Evolutionary conservation across 805 yeast genomes (phyloP).

Genomic region (Babjeviella inositovora): DNA sequence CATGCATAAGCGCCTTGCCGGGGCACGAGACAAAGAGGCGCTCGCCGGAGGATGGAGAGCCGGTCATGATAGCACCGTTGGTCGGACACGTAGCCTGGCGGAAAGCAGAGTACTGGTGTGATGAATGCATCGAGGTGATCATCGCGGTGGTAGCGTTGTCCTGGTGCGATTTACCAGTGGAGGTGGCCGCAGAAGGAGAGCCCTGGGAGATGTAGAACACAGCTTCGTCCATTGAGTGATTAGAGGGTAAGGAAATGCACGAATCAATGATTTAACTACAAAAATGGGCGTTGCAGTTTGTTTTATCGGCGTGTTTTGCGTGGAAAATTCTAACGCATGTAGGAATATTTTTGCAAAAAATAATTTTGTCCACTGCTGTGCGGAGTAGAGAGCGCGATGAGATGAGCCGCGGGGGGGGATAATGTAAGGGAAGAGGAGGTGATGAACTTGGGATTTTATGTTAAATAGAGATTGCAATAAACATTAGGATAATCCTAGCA

Average conservation of each 20-base stretch:
- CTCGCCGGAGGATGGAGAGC: constrained; percentile 25
- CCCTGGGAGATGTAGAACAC: constrained; percentile 30
- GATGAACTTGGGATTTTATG: too few relatives aligned
- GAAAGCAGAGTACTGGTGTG: constrained; percentile 30
- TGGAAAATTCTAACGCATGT: too few relatives aligned
- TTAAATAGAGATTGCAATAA: too few relatives aligned
- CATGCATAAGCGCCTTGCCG: constrained; percentile 62
- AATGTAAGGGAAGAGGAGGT: too few relatives aligned
- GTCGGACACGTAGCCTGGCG: constrained; percentile 31
- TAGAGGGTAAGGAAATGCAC: too few relatives aligned
- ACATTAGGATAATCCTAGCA: too few relatives aligned
- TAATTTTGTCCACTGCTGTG: too few relatives aligned
- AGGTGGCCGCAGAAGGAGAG: constrained; percentile 22
- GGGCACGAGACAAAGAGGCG: constrained; percentile 47
- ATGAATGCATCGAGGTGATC: constrained; percentile 24
- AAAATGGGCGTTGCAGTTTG: too few relatives aligned
- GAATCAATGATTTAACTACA: background rate
- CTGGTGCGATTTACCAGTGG: constrained; percentile 18
- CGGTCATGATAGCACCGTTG: constrained; percentile 29
- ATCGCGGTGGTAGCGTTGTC: constrained; percentile 8
- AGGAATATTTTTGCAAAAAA: too few relatives aligned
- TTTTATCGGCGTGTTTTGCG: too few relatives aligned
- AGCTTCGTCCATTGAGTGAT: constrained; percentile 27
- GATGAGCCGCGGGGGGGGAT: too few relatives aligned
- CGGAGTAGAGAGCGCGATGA: too few relatives aligned